Base-by-base conservation (phyloP, 2,329 filamentous ascomycete species). In the Polytolypa hystricis region DNA sequence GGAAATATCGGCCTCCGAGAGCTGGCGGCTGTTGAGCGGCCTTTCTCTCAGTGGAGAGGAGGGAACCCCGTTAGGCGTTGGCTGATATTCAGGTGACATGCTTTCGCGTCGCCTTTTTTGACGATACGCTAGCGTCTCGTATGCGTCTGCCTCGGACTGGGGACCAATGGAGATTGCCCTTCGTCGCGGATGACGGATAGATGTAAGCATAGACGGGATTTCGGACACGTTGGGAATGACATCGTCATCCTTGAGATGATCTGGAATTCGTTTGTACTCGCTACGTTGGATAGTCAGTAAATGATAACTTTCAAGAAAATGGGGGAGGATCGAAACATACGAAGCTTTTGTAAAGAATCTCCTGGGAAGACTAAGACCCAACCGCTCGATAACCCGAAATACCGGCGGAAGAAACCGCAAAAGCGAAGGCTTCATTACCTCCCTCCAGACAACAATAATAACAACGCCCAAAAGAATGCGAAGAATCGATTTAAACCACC, bases 101-200 rank as follows among this genome's bases (percentile, higher is more conserved):
- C 74, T 79, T 49, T 80, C 73, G 35, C 74, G 66, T 38, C 78
- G 64, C 40, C 69, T 67, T 46, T 79, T 74, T 48, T 94, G 85
- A 14, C 89, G 79, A 54, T 94, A 94, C 4, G 89, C 91, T 33
- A 98, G 69, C 14, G 86, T 85, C 64, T 98, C 91, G 61, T 95
- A 94, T 16, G 86, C 91, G 62, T 98, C 91, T 2, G 91, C 91
- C 42, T 87, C 87, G 30, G 87, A 95, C 61, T 96, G 91, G 2
- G 91, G 91, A 0, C 91, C 91, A 36, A 96, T 74, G 4, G 86
- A 94, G 21, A 96, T 77, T 20, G 86, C 81, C 35, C 91, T 75
- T 42, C 85, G 71, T 10, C 72, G 73, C 0, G 85, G 83, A 47
- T 89, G 79, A 16, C 85, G 77, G 30, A 96, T 83, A 28, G 79